Evolutionary conservation across 768 basidiomycete species (phyloP).

Genomic region (Amanita molliuscula): DNA sequence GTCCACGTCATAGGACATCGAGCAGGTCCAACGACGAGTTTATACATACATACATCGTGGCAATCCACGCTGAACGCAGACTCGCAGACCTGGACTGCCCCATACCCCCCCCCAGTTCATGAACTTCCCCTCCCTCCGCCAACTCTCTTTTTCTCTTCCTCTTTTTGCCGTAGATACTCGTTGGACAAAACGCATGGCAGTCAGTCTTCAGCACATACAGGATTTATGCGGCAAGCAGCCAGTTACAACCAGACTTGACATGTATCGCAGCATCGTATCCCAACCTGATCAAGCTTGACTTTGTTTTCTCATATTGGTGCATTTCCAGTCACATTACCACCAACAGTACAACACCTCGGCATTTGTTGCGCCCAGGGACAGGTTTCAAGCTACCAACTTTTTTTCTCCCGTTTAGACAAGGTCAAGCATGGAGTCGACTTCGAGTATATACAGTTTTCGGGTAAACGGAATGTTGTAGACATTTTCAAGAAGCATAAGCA

Average conservation of each 20-base stretch:
- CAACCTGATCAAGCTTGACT: background rate
- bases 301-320: conserved; percentile 2
- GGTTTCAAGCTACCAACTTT: background rate
- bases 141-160: background rate
- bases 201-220: background rate
- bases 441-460: conserved; percentile 1
- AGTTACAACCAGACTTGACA: background rate
- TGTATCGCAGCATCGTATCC: background rate
- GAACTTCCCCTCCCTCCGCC: conserved; percentile 4
- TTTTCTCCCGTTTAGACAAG: conserved; percentile 3
- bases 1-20: background rate
- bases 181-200: conserved; percentile 2
- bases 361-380: conserved; percentile 3
- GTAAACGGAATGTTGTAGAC: conserved; percentile 3
- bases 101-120: conserved; percentile 4
- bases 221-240: background rate
- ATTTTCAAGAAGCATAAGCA: conserved; percentile 3
- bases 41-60: background rate
- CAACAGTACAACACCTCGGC: conserved; percentile 1
- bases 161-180: background rate
- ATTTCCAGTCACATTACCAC: background rate
- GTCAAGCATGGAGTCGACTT: background rate
- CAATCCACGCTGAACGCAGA: background rate
- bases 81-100: background rate
- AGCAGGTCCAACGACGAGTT: background rate